Evolutionary conservation across 73 alveolate genomes (phyloP).

Genomic region (Chromera velia): DNA sequence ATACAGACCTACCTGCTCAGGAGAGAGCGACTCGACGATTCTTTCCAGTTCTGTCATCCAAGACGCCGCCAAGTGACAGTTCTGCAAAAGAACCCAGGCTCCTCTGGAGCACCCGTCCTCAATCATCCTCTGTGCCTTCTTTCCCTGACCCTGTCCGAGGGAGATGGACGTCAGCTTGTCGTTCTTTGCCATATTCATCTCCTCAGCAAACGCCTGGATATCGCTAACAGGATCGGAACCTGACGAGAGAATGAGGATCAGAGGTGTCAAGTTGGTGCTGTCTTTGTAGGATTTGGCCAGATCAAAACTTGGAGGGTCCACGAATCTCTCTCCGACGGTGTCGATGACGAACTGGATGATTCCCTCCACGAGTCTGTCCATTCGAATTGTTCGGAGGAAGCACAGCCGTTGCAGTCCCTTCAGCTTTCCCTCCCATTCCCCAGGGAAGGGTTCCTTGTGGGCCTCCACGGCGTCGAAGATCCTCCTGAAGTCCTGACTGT

Average conservation of each 20-base stretch:
- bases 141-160: conserved; percentile 97
- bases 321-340: conserved; percentile 88
- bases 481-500: conserved; percentile 67
- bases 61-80: conserved; percentile 95
- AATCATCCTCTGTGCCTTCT: conserved; percentile 90
- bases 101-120: conserved; percentile 86
- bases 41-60: conserved; percentile 98
- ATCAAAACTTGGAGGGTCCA: conserved; percentile 98
- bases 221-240: conserved; percentile 99
- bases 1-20: no score
- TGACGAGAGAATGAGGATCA: conserved; percentile 92
- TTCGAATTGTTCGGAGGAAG: conserved; percentile 76
- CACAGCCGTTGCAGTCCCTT: conserved; percentile 79
- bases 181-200: conserved; percentile 91
- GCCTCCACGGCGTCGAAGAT: conserved; percentile 86
- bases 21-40: conserved; percentile 65
- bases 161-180: conserved; percentile 90
- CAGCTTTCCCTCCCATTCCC: conserved; percentile 72
- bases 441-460: conserved; percentile 84
- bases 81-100: conserved; percentile 96
- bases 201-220: conserved; percentile 92
- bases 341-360: conserved; percentile 59
- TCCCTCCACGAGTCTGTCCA: conserved; percentile 53
- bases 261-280: conserved; percentile 92
- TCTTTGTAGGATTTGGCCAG: conserved; percentile 92